Conservation (phyloP, 805 yeast species). For the Starmerella sp. region DNA sequence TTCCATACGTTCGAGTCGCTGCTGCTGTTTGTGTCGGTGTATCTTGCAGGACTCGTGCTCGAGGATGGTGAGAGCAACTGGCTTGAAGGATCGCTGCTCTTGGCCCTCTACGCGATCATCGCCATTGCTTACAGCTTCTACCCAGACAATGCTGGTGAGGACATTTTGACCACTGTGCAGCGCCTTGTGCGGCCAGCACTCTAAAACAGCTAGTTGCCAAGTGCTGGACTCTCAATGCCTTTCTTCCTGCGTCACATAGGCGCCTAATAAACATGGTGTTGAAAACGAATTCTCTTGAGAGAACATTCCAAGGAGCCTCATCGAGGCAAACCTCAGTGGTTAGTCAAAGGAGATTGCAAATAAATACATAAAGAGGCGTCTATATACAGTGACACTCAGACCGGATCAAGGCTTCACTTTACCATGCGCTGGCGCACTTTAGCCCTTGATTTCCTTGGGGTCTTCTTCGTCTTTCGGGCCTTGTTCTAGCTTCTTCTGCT, state of each 20-base stretch:
- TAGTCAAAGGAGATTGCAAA: background rate
- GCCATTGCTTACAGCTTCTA: constrained; percentile 84
- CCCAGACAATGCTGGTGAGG: constrained; percentile 36
- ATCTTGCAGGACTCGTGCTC: constrained; percentile 74
- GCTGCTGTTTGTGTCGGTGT: constrained; percentile 77
- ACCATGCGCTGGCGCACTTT: background rate
- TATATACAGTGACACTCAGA: background rate
- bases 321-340: too few species aligned
- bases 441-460: background rate
- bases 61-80: constrained; percentile 93
- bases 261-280: too few species aligned
- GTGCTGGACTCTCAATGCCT: too few species aligned
- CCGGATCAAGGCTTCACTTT: too few species aligned
- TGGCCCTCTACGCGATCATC: constrained; percentile 74
- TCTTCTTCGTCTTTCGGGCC: background rate
- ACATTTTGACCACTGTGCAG: background rate
- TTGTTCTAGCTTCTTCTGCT: background rate
- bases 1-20: constrained; percentile 92
- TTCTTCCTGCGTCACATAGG: too few species aligned
- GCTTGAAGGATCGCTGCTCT: constrained; percentile 90
- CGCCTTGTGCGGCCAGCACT: background rate
- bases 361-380: background rate
- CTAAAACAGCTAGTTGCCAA: background rate
- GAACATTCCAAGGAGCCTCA: background rate
- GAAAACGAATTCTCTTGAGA: too few species aligned